Evolutionary conservation across 306 rosid species (phyloP).

Genomic region (Arachis hypogaea): DNA sequence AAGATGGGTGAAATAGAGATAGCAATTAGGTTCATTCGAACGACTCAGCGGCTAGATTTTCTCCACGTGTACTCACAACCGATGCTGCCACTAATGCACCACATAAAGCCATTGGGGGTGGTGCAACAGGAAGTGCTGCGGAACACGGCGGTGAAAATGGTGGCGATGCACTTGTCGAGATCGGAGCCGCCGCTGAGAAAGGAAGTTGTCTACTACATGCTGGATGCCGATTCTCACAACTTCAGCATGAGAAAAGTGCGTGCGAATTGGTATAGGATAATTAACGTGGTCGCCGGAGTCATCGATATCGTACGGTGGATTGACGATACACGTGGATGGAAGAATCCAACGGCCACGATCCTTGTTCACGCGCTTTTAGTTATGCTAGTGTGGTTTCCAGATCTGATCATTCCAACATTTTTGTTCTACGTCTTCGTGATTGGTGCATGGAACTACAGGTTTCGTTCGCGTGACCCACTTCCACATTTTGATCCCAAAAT

Average conservation of each 20-base stretch:
- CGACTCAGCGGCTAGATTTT: conserved; percentile 61
- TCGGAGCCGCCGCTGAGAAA: conserved; percentile 77
- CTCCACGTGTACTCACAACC: conserved; percentile 78
- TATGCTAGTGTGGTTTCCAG: conserved; percentile 85
- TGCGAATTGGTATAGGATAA: conserved; percentile 72
- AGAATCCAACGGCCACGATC: conserved; percentile 69
- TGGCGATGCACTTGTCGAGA: conserved; percentile 64
- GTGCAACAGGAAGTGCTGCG: conserved; percentile 72
- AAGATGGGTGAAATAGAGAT: conserved; percentile 87
- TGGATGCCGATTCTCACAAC: conserved; percentile 70
- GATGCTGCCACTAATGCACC: conserved; percentile 85
- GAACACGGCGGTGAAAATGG: conserved; percentile 61
- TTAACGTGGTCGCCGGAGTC: conserved; percentile 54
- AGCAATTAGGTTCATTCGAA: conserved; percentile 62
- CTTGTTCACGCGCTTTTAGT: conserved; percentile 72
- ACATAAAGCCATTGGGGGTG: conserved; percentile 68
- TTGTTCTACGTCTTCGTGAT: conserved; percentile 62
- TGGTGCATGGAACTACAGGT: conserved; percentile 82
- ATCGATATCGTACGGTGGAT: conserved; percentile 69
- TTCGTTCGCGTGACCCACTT: conserved; percentile 52
- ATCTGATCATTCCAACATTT: conserved; percentile 67
- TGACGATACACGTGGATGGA: conserved; percentile 83
- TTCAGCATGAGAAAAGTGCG: conserved; percentile 85
- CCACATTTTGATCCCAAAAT: conserved; percentile 68
- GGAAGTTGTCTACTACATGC: conserved; percentile 68